Evolutionary conservation across 23 red algal species (phyloP), one percentile per base, ranked within the genome.

Genomic region (Chondrus crispus): DNA sequence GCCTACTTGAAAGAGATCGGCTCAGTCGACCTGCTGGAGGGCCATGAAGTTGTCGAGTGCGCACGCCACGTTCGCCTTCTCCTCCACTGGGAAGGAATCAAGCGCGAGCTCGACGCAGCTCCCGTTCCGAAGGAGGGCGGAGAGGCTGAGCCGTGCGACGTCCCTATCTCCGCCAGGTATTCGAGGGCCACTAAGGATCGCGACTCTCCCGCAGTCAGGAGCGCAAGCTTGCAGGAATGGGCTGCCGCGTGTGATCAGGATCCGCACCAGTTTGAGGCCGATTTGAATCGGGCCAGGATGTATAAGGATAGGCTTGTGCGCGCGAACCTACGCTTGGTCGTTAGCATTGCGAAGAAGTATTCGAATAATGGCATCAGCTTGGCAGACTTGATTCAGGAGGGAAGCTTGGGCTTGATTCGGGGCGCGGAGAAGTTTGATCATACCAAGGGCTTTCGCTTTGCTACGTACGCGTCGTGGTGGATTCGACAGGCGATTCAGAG

Each of bases 381-480:
- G 2, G 46, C 87, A 11, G 96, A 98, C 74, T 80, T 98, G 44
- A 91, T 98, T 40, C 96, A 98, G 48, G 96, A 98, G 41, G 96
- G 96, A 16, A 75, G 76, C 13, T 82, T 98, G 24, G 96, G 96
- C 39, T 82, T 98, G 10, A 98, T 98, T 58, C 86, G 90, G 37
- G 91, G 91, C 41, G 96, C 96, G 4, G 96, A 98, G 79, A 94
- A 92, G 87, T 98, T 98, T 98, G 96, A 98, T 75, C 68, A 71
- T 42, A 52, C 62, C 14, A 94, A 85, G 74, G 96, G 96, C 43
- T 98, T 94, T 80, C 84, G 87, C 24, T 98, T 98, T 63, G 88
- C 96, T 50, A 98, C 96, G 7, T 98, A 98, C 76, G 96, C 85
- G 12, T 88, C 81, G 29, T 98, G 96, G 96, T 98, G 96, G 96